These are phyloP conservation scores for Tricholoma terreum DNA, from an alignment of 768 basidiomycete species.

Conservation along the genomic window DNA sequence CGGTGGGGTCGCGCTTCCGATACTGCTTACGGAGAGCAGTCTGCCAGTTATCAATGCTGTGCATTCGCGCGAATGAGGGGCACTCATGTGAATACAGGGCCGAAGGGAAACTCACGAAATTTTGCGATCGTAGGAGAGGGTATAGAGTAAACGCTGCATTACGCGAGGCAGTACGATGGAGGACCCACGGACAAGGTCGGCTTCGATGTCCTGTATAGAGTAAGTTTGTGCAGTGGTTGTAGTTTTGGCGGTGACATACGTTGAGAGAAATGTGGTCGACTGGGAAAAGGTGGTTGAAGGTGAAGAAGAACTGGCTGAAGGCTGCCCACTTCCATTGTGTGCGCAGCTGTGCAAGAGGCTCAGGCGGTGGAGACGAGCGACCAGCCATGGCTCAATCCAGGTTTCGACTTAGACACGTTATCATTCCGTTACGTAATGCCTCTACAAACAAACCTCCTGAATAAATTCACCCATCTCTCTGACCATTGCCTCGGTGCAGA, in stretches of 20 bases:
- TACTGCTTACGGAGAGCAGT: conserved; percentile 75
- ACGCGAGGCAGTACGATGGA: conserved; percentile 63
- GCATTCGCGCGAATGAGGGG: conserved; percentile 16
- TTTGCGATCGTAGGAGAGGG: conserved; percentile 79
- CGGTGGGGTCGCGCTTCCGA: conserved; percentile 62
- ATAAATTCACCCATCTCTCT: conserved; percentile 39
- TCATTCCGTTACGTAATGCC: too few relatives aligned
- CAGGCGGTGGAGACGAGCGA: conserved; percentile 49
- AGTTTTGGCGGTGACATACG: conserved; percentile 37
- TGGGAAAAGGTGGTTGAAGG: conserved; percentile 71
- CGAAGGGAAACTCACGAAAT: conserved; percentile 25
- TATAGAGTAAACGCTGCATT: conserved; percentile 70
- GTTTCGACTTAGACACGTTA: too few relatives aligned
- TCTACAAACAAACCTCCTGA: conserved; percentile 13
- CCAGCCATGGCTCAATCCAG: conserved; percentile 63
- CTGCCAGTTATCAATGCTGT: conserved; percentile 77
- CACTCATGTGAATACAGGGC: neutral
- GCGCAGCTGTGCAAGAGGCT: conserved; percentile 56
- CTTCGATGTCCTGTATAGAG: conserved; percentile 65
- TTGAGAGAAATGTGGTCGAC: conserved; percentile 66
- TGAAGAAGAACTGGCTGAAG: conserved; percentile 86
- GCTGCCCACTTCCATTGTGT: conserved; percentile 92
- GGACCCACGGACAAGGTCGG: conserved; percentile 64
- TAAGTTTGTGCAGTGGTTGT: conserved; percentile 4
- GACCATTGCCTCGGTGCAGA: conserved; percentile 60